Evolutionary conservation across 1,284 basidiomycete genomes (phyloP).

Genomic region (Albatrellus sp.): DNA sequence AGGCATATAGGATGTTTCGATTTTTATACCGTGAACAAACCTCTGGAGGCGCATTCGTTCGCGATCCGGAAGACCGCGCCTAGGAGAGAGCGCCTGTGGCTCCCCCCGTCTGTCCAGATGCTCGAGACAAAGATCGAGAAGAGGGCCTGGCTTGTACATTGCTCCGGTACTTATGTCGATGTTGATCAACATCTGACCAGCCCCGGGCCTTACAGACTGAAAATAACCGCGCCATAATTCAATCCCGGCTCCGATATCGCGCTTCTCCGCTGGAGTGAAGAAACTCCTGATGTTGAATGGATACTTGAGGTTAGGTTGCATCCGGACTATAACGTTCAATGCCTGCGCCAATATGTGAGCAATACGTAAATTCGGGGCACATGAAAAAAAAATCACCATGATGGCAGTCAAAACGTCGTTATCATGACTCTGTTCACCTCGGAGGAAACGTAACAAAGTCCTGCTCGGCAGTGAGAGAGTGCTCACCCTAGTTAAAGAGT

Average conservation of each 20-base stretch:
- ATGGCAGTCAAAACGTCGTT: conserved; percentile 61
- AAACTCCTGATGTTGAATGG: conserved; percentile 69
- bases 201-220: conserved; percentile 61
- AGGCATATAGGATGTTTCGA: conserved; percentile 12
- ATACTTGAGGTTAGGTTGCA: conserved; percentile 43
- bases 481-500: conserved; percentile 2
- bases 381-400: conserved; percentile 32
- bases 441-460: conserved; percentile 50
- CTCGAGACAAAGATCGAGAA: conserved; percentile 45
- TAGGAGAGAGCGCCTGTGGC: conserved; percentile 28
- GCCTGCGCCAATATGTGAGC: conserved; percentile 28
- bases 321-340: conserved; percentile 40
- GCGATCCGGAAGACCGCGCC: conserved; percentile 38
- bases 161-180: conserved; percentile 67
- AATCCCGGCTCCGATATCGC: conserved; percentile 54
- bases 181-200: conserved; percentile 58
- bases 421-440: conserved; percentile 57
- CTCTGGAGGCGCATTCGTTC: conserved; percentile 48
- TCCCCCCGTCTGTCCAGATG: conserved; percentile 30
- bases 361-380: not conserved
- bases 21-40: conserved; percentile 42
- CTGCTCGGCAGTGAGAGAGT: conserved; percentile 21
- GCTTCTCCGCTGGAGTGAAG: conserved; percentile 53
- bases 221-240: conserved; percentile 67
- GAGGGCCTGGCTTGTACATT: conserved; percentile 50